Evolutionary conservation across 495 filamentous ascomycete genomes (phyloP), one percentile per base, ranked within the genome.

Genomic region (Rusavskia elegans): DNA sequence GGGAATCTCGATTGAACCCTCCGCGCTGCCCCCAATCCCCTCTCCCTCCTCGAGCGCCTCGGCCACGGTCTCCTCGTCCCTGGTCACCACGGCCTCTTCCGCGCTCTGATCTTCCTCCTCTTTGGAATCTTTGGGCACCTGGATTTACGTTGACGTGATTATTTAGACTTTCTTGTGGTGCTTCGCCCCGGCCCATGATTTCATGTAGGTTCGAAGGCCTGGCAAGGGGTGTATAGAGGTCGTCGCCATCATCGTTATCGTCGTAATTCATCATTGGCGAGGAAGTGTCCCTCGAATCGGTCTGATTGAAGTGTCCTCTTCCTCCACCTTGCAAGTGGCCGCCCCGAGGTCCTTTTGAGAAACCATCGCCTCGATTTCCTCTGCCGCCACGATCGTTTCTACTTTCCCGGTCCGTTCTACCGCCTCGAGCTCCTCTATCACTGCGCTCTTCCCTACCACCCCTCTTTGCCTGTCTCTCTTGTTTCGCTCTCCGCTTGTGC

Each of bases 401-500:
- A 10, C 32, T 7, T 35, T 7, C 32, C 8, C 10, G 32, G 8
- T 35, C 13, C 1, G 2, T 60, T 66, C 65, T 55, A 66, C 62
- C 53, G 60, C 45, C 27, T 59, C 51, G 53, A 65, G 57, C 59
- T 68, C 54, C 57, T 68, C 52, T 55, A 45, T 57, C 59, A 55
- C 53, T 60, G 62, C 39, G 56, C 57, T 41, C 66, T 51, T 59
- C 61, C 48, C 59, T 64, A 36, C 64, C 64, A 17, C 71, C 66
- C 57, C 69, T 67, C 63, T 64, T 75, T 55, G 72, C 70, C 52
- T 75, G 61, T 57, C 74, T 75, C 63, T 82, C 69, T 39, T 53
- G 20, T 66, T 84, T 85, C 55, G 76, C 61, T 59, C 80, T 84
- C 48, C 71, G 68, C 70, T 84, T 93, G 62, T 86, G 77, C 58